phyloP scores from a whole-genome alignment of 805 yeast genomes.

The Suhomyces faveliae region DNA sequence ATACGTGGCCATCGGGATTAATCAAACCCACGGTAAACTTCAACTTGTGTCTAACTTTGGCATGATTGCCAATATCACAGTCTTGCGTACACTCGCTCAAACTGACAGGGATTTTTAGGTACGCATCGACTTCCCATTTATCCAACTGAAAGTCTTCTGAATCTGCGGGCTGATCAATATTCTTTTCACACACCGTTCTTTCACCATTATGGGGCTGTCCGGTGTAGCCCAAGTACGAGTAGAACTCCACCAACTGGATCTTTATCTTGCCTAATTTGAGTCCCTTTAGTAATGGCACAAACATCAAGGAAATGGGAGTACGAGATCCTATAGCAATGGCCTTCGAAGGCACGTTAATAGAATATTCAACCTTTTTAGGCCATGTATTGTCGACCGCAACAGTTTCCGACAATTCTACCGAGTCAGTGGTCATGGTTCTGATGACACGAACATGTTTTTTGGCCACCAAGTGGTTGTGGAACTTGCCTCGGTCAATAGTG shows the following conservation, averaged over 20 bases:
- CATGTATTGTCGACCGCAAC: slow-evolving; percentile 92
- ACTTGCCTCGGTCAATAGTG: slow-evolving; percentile 77
- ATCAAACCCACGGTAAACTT: slow-evolving; percentile 74
- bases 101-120: slow-evolving; percentile 66
- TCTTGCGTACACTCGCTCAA: slow-evolving; percentile 83
- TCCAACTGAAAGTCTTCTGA: slow-evolving; percentile 49
- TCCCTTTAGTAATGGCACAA: slow-evolving; percentile 83
- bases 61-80: slow-evolving; percentile 63
- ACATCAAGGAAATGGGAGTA: slow-evolving; percentile 62
- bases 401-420: slow-evolving; percentile 85
- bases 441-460: slow-evolving; percentile 76
- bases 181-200: slow-evolving; percentile 52
- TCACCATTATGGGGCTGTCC: slow-evolving; percentile 65
- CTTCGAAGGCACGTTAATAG: slow-evolving; percentile 79
- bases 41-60: slow-evolving; percentile 86
- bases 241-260: slow-evolving; percentile 66
- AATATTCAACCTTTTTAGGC: slow-evolving; percentile 92
- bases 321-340: slow-evolving; percentile 89
- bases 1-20: slow-evolving; percentile 90
- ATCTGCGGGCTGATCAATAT: slow-evolving; percentile 41
- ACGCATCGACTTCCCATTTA: slow-evolving; percentile 69
- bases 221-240: slow-evolving; percentile 55
- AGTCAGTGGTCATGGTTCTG: slow-evolving; percentile 83
- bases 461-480: slow-evolving; percentile 60
- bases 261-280: slow-evolving; percentile 72